Percentiles rank a stretch among this genome's conserved stretches.
These are phyloP conservation scores for Boletus tomentosulus DNA, from an alignment of 768 basidiomycete species.

Conservation along the genomic window DNA sequence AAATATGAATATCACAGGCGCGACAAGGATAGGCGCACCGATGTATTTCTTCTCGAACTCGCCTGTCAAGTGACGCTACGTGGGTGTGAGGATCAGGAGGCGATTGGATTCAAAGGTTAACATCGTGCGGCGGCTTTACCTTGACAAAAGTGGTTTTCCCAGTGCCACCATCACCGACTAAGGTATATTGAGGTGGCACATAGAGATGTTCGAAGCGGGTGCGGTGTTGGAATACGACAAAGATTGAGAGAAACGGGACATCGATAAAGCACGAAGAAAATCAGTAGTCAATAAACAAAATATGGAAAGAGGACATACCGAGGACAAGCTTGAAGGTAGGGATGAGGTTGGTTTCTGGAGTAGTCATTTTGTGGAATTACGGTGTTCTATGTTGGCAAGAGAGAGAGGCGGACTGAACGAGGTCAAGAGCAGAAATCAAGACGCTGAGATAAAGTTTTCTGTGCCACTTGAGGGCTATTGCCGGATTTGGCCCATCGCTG, in stretches of 20 bases:
- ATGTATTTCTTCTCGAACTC: constrained; percentile 99
- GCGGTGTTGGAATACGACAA: constrained; percentile 10
- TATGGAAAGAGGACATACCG: constrained; percentile 41
- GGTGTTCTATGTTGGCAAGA: constrained; percentile 21
- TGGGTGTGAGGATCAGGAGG: constrained; percentile 47
- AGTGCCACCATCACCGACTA: constrained; percentile 95
- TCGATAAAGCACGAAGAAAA: constrained; percentile 49
- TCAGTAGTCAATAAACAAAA: constrained; percentile 13
- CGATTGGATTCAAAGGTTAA: constrained; percentile 39
- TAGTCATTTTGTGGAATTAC: constrained; percentile 39
- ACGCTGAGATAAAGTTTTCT: constrained; percentile 36
- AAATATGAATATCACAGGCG: constrained; percentile 10
- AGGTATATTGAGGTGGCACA: constrained; percentile 3
- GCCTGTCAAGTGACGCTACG: constrained; percentile 93
- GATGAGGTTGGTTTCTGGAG: constrained; percentile 27
- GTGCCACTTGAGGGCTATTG: constrained; percentile 24
- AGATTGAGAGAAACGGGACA: constrained; percentile 27
- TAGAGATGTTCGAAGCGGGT: background rate
- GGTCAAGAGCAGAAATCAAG: constrained; percentile 33
- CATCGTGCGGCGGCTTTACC: constrained; percentile 42
- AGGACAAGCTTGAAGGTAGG: constrained; percentile 99
- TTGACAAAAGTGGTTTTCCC: constrained; percentile 99
- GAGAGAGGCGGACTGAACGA: constrained; percentile 18
- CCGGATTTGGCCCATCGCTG: constrained; percentile 20
- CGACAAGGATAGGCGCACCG: constrained; percentile 48